Evolutionary conservation across 148 eudicot genomes (phyloP).

Genomic region (Spergularia marina): DNA sequence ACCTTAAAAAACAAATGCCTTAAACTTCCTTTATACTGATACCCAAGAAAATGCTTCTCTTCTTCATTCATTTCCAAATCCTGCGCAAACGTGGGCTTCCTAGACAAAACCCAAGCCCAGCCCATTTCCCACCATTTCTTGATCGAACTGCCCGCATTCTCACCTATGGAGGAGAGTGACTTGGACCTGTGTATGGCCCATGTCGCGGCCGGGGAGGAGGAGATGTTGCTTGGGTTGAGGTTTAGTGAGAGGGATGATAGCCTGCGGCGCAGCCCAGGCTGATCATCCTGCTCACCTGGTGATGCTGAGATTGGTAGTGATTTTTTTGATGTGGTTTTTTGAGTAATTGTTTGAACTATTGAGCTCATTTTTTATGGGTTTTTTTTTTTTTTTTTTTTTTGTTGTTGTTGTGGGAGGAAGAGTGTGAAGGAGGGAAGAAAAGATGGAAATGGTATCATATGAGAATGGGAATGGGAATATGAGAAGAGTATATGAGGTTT

Average conservation of each 20-base stretch:
- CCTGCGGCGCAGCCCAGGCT: conserved; percentile 38
- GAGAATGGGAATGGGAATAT: too few relatives aligned
- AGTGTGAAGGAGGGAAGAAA: not conserved
- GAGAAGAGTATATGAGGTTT: not conserved
- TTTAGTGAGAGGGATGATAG: conserved; percentile 60
- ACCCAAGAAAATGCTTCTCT: conserved; percentile 51
- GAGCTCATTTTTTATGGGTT: conserved; percentile 32
- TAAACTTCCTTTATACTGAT: conserved; percentile 58
- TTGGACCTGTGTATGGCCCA: conserved; percentile 52
- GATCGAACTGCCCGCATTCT: conserved; percentile 44
- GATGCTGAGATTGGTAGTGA: conserved; percentile 42
- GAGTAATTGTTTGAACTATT: conserved; percentile 37
- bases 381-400: not conserved
- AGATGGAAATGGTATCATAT: not conserved
- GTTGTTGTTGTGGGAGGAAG: conserved; percentile 10
- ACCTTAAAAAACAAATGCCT: conserved; percentile 62
- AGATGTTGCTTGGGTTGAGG: conserved; percentile 29
- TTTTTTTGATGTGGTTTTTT: conserved; percentile 11
- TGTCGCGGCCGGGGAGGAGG: conserved; percentile 29
- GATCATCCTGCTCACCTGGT: not conserved
- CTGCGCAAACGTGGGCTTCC: conserved; percentile 55
- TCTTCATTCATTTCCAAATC: conserved; percentile 90
- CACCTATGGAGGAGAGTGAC: conserved; percentile 53
- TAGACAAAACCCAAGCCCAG: conserved; percentile 63
- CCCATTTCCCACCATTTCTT: conserved; percentile 76